A percentile compares a stretch with the other conserved stretches of the same genome.
phyloP scores from a whole-genome alignment of 2,329 filamentous ascomycete genomes.

The Phialophora tarda region DNA sequence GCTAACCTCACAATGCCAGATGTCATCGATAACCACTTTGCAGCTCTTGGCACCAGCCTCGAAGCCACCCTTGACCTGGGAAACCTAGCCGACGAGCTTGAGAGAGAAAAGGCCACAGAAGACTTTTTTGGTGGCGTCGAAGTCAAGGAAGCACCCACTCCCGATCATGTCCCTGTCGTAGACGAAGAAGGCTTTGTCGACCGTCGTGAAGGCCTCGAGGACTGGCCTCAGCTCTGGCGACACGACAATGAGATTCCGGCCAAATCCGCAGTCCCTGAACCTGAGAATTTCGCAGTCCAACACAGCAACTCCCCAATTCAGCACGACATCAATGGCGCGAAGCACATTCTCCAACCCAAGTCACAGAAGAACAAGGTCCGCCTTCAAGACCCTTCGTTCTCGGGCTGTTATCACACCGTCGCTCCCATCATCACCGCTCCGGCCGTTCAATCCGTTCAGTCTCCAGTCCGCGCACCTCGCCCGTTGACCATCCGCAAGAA shows the following conservation, averaged over 20 bases:
- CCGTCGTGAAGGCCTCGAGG: conserved; percentile 18
- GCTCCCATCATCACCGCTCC: conserved; percentile 15
- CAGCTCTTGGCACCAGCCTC: conserved; percentile 13
- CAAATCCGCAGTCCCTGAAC: neutral
- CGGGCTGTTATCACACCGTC: neutral
- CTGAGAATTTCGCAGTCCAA: conserved; percentile 9
- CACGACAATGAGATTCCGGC: conserved; percentile 9
- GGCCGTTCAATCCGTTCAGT: conserved; percentile 13
- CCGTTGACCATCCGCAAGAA: conserved; percentile 19
- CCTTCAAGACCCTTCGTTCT: conserved; percentile 4
- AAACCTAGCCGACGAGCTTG: conserved; percentile 2
- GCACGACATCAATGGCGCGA: conserved; percentile 7
- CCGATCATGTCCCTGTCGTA: conserved; percentile 12
- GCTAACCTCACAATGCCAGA: neutral
- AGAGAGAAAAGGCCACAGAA: conserved; percentile 11
- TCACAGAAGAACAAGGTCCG: conserved; percentile 25
- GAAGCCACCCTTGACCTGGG: conserved; percentile 6
- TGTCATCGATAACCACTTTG: conserved; percentile 13
- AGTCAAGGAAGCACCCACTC: conserved; percentile 3
- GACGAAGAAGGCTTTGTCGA: conserved; percentile 15
- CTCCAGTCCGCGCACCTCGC: conserved; percentile 9
- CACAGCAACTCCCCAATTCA: neutral
- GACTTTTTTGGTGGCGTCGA: conserved; percentile 9
- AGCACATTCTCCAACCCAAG: conserved; percentile 28
- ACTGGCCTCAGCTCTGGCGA: conserved; percentile 18